Evolutionary conservation across 306 rosid genomes (phyloP).

Genomic region (Spatholobus suberectus): DNA sequence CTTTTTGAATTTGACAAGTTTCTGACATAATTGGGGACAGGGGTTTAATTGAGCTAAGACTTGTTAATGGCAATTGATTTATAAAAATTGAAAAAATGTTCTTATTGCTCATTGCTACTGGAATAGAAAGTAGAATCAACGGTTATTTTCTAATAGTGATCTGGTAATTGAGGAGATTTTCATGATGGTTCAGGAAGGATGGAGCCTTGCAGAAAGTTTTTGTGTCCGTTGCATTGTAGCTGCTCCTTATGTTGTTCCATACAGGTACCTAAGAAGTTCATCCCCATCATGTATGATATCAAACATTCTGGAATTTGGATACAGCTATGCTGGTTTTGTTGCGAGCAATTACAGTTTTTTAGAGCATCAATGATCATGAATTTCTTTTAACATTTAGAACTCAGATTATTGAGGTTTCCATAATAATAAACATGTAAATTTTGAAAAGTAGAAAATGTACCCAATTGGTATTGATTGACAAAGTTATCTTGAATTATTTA

Average conservation of each 20-base stretch:
- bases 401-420: constrained; percentile 13
- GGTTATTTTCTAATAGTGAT: neutral
- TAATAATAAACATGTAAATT: constrained; percentile 6
- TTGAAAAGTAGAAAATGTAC: neutral
- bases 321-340: constrained; percentile 6
- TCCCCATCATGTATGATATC: constrained; percentile 13
- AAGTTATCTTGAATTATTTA: constrained; percentile 14
- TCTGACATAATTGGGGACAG: neutral
- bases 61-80: constrained; percentile 7
- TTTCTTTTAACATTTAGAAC: neutral
- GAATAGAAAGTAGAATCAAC: constrained; percentile 19
- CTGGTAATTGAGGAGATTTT: constrained; percentile 24
- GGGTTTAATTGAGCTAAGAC: constrained; percentile 5
- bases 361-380: neutral
- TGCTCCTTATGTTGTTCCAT: constrained; percentile 89
- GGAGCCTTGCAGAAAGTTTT: constrained; percentile 84
- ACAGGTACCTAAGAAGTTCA: constrained; percentile 56
- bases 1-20: neutral
- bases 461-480: neutral
- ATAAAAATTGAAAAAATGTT: constrained; percentile 1
- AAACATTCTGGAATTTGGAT: constrained; percentile 15
- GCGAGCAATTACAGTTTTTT: neutral
- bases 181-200: constrained; percentile 80
- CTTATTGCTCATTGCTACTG: neutral
- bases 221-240: constrained; percentile 71